phyloP scores from a whole-genome alignment of 164 flowering plant species.

The Nymphaea colorata region DNA sequence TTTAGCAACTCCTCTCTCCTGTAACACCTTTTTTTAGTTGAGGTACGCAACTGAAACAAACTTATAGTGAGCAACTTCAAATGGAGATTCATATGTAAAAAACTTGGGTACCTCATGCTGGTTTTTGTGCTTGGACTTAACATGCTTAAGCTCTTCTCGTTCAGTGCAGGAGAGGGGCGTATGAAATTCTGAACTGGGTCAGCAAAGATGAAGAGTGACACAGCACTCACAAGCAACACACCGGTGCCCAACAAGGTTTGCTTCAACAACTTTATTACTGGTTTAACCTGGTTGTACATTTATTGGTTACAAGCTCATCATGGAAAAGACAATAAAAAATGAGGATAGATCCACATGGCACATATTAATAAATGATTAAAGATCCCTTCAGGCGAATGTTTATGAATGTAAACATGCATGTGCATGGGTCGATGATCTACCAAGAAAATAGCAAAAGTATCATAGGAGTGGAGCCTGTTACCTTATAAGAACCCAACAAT shows the following conservation, averaged over 20 bases:
- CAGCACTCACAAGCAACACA: slow-evolving; percentile 57
- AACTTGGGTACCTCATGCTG: slow-evolving; percentile 35
- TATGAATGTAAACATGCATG: no score
- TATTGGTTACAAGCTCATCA: slow-evolving; percentile 2
- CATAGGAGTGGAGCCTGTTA: slow-evolving; percentile 9
- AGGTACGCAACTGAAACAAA: background rate
- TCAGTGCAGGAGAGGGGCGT: slow-evolving; percentile 21
- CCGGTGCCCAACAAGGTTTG: slow-evolving; percentile 94
- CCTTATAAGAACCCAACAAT: slow-evolving; percentile 87
- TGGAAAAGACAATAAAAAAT: background rate
- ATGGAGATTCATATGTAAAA: background rate
- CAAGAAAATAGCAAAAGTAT: background rate
- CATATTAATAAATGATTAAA: no score
- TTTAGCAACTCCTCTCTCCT: slow-evolving; percentile 74
- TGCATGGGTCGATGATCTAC: background rate
- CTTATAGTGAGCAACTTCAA: background rate
- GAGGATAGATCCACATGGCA: background rate
- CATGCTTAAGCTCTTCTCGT: slow-evolving; percentile 20
- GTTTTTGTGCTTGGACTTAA: slow-evolving; percentile 29
- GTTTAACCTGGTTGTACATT: slow-evolving; percentile 52
- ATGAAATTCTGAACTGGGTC: slow-evolving; percentile 68
- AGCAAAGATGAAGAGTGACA: slow-evolving; percentile 53
- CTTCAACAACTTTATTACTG: slow-evolving; percentile 82
- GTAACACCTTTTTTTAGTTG: slow-evolving; percentile 1
- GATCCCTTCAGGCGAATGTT: no score